A percentile compares a stretch with the other conserved stretches of the same genome.
These are phyloP conservation scores for Venturia nashicola DNA, from an alignment of 2,329 filamentous ascomycete species.

Conservation along the genomic window DNA sequence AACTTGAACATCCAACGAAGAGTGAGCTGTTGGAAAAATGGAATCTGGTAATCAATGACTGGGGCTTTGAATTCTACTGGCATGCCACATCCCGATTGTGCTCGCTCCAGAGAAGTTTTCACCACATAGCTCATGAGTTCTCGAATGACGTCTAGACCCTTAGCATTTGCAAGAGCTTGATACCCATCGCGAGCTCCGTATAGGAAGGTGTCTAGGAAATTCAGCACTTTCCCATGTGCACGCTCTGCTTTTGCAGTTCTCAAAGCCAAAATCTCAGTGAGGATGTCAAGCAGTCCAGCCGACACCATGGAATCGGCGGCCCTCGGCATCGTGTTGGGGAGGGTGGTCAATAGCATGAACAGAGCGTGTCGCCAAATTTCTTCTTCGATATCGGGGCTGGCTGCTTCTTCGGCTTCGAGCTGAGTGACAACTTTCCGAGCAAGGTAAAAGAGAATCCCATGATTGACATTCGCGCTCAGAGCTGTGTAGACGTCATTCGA, in stretches of 20 bases:
- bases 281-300: slow-evolving; percentile 77
- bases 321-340: slow-evolving; percentile 59
- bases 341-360: slow-evolving; percentile 73
- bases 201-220: slow-evolving; percentile 79
- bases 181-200: slow-evolving; percentile 79
- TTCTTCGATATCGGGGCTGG: slow-evolving; percentile 34
- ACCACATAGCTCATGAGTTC: slow-evolving; percentile 74
- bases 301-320: slow-evolving; percentile 76
- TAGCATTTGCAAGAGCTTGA: slow-evolving; percentile 65
- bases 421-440: slow-evolving; percentile 81
- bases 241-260: slow-evolving; percentile 72
- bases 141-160: slow-evolving; percentile 83
- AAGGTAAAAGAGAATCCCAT: slow-evolving; percentile 87
- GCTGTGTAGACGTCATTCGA: slow-evolving; percentile 74
- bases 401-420: slow-evolving; percentile 49
- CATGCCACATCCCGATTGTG: slow-evolving; percentile 60
- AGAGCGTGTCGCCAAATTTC: slow-evolving; percentile 87
- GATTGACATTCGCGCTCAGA: slow-evolving; percentile 91
- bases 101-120: slow-evolving; percentile 52
- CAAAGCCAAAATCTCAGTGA: slow-evolving; percentile 78
- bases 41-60: slow-evolving; percentile 83
- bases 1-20: slow-evolving; percentile 93
- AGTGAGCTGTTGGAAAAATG: slow-evolving; percentile 86
- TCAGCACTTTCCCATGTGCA: slow-evolving; percentile 71
- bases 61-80: slow-evolving; percentile 60